Evolutionary conservation across 2,329 filamentous ascomycete genomes (phyloP).

Genomic region (Helicocarpus griseus): DNA sequence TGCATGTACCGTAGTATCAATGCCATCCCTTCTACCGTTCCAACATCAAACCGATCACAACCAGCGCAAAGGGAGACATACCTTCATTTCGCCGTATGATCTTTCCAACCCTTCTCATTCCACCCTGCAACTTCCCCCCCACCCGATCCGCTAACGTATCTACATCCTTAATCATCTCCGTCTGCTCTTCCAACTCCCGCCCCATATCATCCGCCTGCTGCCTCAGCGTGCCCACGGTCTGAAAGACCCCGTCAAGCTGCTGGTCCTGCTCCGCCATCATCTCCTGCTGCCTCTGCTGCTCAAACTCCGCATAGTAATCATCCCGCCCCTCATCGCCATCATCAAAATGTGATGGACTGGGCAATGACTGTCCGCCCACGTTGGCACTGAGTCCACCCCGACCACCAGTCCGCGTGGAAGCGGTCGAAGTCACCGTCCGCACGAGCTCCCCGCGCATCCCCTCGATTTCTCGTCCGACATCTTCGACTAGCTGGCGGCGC

Average conservation of each 20-base stretch:
- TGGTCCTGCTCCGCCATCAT: constrained; percentile 94
- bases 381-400: too few species aligned
- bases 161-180: constrained; percentile 75
- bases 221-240: constrained; percentile 82
- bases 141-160: constrained; percentile 81
- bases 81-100: constrained; percentile 89
- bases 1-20: too few species aligned
- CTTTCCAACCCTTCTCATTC: constrained; percentile 74
- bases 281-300: constrained; percentile 81
- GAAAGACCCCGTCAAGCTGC: constrained; percentile 83
- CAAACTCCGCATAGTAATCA: constrained; percentile 68
- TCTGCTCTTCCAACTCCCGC: constrained; percentile 88
- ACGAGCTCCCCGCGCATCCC: constrained; percentile 77
- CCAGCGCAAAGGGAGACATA: constrained; percentile 35
- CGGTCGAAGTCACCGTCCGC: constrained; percentile 32
- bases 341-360: constrained; percentile 50
- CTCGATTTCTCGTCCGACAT: constrained; percentile 80
- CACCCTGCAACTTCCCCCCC: constrained; percentile 71
- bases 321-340: constrained; percentile 38
- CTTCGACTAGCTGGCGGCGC: constrained; percentile 71
- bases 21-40: too few species aligned
- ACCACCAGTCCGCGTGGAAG: constrained; percentile 30
- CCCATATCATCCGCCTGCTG: constrained; percentile 94
- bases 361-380: constrained; percentile 38
- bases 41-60: constrained; percentile 5